phyloP scores from a whole-genome alignment of 768 basidiomycete species.

The Cystobasidium onofrii region DNA sequence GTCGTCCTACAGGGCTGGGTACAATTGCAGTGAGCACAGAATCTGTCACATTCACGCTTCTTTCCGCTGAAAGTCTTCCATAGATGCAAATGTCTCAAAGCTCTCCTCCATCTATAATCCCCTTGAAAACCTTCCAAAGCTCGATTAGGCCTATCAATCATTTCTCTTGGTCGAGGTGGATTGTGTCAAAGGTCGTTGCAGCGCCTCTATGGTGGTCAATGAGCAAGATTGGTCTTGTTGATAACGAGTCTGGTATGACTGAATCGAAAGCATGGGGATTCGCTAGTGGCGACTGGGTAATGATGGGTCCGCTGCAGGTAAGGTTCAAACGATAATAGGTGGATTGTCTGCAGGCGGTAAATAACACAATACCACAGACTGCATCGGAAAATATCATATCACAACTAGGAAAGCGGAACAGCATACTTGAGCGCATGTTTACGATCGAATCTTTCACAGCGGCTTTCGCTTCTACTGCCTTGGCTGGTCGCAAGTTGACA shows the following conservation, averaged over 20 bases:
- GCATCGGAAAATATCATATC: constrained; percentile 47
- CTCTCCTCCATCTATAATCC: not conserved
- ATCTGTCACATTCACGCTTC: not conserved
- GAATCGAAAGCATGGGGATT: constrained; percentile 52
- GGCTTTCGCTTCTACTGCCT: constrained; percentile 52
- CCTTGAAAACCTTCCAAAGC: constrained; percentile 1
- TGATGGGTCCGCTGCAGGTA: constrained; percentile 57
- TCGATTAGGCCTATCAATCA: constrained; percentile 47
- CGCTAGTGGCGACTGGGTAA: constrained; percentile 64
- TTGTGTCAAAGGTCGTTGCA: constrained; percentile 64
- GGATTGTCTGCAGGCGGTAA: constrained; percentile 35
- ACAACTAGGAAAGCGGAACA: constrained; percentile 49
- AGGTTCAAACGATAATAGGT: not conserved
- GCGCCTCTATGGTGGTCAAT: constrained; percentile 81
- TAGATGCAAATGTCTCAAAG: constrained; percentile 26
- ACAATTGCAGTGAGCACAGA: constrained; percentile 13
- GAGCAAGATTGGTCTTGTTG: constrained; percentile 65
- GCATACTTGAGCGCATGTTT: constrained; percentile 59
- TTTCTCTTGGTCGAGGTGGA: constrained; percentile 60
- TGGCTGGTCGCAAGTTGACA: constrained; percentile 51
- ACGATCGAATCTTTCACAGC: constrained; percentile 56
- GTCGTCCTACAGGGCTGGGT: constrained; percentile 15
- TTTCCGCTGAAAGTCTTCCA: not conserved
- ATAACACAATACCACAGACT: not conserved
- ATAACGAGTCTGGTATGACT: constrained; percentile 52